Conservation (phyloP, 176 grass and related monocot species). For the Avena sativa region DNA sequence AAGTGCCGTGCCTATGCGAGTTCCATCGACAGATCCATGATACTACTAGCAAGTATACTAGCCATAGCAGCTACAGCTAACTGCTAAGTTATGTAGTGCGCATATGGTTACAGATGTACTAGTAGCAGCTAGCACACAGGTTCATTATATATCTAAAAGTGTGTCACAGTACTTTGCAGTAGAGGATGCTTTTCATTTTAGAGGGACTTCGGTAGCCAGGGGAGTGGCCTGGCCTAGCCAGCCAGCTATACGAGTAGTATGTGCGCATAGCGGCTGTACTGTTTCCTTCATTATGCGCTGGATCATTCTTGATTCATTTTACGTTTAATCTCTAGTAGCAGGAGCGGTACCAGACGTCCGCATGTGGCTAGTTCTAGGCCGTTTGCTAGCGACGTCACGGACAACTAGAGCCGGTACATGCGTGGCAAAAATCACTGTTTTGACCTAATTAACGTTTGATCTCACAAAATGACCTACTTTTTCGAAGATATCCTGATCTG, state of each 20-base stretch:
- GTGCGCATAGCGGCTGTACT: not conserved
- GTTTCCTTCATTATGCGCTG: not conserved
- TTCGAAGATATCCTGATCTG: too few relatives aligned
- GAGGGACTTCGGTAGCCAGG: constrained; percentile 7
- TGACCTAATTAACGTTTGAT: too few relatives aligned
- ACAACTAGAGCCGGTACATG: not conserved
- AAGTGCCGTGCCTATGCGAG: constrained; percentile 8
- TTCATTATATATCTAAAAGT: not conserved
- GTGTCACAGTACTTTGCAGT: not conserved
- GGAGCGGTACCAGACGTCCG: not conserved
- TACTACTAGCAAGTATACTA: not conserved
- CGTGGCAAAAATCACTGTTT: too few relatives aligned
- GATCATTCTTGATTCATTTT: constrained; percentile 18
- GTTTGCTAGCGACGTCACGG: not conserved
- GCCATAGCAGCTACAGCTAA: not conserved
- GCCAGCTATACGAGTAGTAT: constrained; percentile 1
- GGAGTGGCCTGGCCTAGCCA: constrained; percentile 13
- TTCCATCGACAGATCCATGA: constrained; percentile 8
- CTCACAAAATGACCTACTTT: too few relatives aligned
- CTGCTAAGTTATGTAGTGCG: not conserved
- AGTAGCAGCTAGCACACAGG: not conserved
- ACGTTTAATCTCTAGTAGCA: not conserved
- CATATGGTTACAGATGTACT: not conserved
- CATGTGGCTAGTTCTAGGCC: constrained; percentile 5
- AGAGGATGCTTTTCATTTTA: not conserved